Base-by-base conservation (phyloP, 73 alveolate species). In the Effrenium voratum region DNA sequence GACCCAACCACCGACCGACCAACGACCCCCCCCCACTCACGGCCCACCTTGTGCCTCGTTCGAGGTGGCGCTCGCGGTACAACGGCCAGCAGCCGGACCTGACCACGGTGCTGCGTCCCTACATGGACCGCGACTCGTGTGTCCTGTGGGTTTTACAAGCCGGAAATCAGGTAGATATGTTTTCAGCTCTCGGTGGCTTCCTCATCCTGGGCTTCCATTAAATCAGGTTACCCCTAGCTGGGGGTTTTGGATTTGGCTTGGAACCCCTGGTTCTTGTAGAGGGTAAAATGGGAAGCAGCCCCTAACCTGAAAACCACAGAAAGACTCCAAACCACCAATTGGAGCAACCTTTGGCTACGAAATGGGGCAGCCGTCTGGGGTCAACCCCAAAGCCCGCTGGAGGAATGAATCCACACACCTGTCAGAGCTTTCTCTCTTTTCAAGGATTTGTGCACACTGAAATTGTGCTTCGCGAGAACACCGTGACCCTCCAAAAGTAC, bases 21-120 rank as follows among this genome's bases (percentile, higher is more conserved):
- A 4, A 60, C 30, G 16, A 60, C 34, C 75, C 16, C 34, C 75
- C 75, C 75, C n/a, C n/a, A n/a, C n/a, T n/a, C n/a, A n/a, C n/a
- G n/a, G n/a, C n/a, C n/a, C n/a, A n/a, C n/a, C n/a, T n/a, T n/a
- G n/a, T n/a, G n/a, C n/a, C n/a, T n/a, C n/a, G n/a, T 26, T 63
- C 4, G 63, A 90, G 97, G 87, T 90, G 97, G 97, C 97, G 97
- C 41, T 90, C 87, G 1, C 97, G 97, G 38, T 90, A 45, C 57
- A 75, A 50, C 12, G 97, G 87, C 45, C 97, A 90, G 57, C 97
- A 90, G 44, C 97, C 97, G 43, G 97, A 90, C 47, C 87, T 90
- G 22, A 90, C 97, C 50, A 90, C 97, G 43, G 97, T 90, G 38
- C 75, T 90, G 59, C 97, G 97, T 26, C 97, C 97, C 75, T 90